Evolutionary conservation across 2,329 filamentous ascomycete genomes (phyloP).

Genomic region (Ustilaginoidea virens): DNA sequence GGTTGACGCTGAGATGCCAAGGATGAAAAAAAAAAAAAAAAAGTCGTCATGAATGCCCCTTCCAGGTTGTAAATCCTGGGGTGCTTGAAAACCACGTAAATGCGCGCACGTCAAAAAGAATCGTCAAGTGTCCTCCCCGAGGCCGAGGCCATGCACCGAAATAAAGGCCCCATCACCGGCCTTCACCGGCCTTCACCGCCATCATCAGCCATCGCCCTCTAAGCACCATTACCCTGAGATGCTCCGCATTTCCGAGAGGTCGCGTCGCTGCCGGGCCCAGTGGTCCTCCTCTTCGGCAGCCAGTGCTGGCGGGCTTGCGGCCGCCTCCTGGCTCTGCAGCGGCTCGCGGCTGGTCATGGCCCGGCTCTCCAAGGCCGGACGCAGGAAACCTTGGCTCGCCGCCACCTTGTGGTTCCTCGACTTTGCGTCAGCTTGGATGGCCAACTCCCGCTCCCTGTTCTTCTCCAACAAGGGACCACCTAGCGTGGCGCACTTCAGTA

Average conservation of each 20-base stretch:
- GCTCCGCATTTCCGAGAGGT: constrained; percentile 23
- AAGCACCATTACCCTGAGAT: constrained; percentile 17
- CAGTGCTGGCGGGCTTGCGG: constrained; percentile 48
- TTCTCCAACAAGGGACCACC: constrained; percentile 71
- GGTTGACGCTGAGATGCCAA: too few relatives aligned
- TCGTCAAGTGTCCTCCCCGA: too few relatives aligned
- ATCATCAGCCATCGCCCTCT: constrained; percentile 1
- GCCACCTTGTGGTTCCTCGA: constrained; percentile 24
- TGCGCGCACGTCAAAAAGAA: too few relatives aligned
- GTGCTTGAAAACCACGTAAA: too few relatives aligned
- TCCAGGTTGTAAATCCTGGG: too few relatives aligned
- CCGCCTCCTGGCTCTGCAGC: constrained; percentile 34
- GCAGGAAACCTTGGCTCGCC: constrained; percentile 19
- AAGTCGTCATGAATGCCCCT: too few relatives aligned
- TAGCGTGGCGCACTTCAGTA: constrained; percentile 88
- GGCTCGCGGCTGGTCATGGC: constrained; percentile 56
- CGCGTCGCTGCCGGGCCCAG: constrained; percentile 33
- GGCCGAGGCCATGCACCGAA: too few relatives aligned
- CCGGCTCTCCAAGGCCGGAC: constrained; percentile 35
- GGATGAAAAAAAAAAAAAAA: too few relatives aligned
- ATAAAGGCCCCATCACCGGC: too few relatives aligned
- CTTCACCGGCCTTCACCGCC: neutral
- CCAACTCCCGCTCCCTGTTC: constrained; percentile 46
- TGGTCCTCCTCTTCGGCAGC: constrained; percentile 27
- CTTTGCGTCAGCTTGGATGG: constrained; percentile 32